Conservation (phyloP, 2,329 filamentous ascomycete species). For the Colletotrichum tofieldiae region DNA sequence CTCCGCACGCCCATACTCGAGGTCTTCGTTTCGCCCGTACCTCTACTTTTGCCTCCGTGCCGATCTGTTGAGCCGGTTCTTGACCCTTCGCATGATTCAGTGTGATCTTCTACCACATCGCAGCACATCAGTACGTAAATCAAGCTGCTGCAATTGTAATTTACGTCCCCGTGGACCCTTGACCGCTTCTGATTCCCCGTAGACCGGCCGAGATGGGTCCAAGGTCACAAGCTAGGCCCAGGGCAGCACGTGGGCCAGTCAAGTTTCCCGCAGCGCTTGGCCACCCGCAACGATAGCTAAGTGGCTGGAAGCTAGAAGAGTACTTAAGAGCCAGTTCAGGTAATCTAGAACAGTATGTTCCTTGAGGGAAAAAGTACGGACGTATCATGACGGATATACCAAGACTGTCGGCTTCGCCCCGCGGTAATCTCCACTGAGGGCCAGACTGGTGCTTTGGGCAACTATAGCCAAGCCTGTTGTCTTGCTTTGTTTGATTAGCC, state of each 20-base stretch:
- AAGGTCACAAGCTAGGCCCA: not conserved
- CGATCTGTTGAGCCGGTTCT: not conserved
- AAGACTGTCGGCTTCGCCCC: too few species aligned
- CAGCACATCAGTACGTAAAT: not conserved
- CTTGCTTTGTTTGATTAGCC: not conserved
- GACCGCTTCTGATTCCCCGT: not conserved
- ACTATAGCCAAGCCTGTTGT: not conserved
- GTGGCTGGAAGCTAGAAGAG: not conserved
- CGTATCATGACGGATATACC: conserved; percentile 12
- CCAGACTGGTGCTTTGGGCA: not conserved
- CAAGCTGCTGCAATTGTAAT: not conserved
- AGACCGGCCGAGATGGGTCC: not conserved
- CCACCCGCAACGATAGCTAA: conserved; percentile 17
- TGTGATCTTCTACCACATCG: conserved; percentile 10
- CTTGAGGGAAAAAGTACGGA: conserved; percentile 13
- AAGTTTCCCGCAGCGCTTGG: not conserved
- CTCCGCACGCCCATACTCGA: not conserved
- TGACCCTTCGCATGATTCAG: not conserved
- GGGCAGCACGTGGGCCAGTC: conserved; percentile 29
- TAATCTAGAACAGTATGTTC: not conserved
- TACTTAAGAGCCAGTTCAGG: not conserved
- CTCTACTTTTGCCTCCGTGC: not conserved
- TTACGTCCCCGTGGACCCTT: too few species aligned
- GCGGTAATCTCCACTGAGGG: not conserved
- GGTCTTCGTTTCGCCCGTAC: conserved; percentile 26